phyloP scores from a whole-genome alignment of 768 basidiomycete genomes.

The Clathrus columnatus region DNA sequence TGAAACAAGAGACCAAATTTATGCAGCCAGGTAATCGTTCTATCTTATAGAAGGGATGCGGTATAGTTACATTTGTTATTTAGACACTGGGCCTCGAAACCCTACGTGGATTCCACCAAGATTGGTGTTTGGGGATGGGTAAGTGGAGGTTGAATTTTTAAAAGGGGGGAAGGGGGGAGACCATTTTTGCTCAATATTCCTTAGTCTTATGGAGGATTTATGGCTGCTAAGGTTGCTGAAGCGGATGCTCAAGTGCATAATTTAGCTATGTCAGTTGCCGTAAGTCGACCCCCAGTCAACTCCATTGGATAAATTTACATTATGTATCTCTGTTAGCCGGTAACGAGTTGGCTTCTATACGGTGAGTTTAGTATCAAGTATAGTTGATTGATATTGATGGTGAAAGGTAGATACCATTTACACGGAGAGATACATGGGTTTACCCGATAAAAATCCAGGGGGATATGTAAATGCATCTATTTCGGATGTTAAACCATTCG shows the following conservation, averaged over 20 bases:
- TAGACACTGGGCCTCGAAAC: constrained; percentile 76
- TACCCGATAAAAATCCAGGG: constrained; percentile 64
- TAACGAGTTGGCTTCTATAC: constrained; percentile 79
- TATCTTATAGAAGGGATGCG: neutral
- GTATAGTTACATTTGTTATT: neutral
- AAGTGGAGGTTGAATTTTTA: constrained; percentile 21
- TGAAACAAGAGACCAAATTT: constrained; percentile 86
- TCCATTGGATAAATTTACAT: neutral
- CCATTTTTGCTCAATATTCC: neutral
- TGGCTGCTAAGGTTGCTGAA: constrained; percentile 90
- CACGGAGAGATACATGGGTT: constrained; percentile 94
- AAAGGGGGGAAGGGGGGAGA: neutral
- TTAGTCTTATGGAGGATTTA: constrained; percentile 93
- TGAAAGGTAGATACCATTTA: constrained; percentile 73
- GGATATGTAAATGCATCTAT: constrained; percentile 92
- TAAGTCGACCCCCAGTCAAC: constrained; percentile 28
- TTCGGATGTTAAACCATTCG: constrained; percentile 81
- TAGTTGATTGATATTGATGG: neutral
- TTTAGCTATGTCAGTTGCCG: constrained; percentile 85
- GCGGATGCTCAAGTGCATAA: constrained; percentile 84
- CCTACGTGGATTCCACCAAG: constrained; percentile 79
- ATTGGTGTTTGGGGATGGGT: constrained; percentile 99
- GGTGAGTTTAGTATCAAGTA: constrained; percentile 32
- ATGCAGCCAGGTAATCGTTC: constrained; percentile 59
- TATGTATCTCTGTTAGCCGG: constrained; percentile 44